A percentile compares a stretch with the other conserved stretches of the same genome.
These are phyloP conservation scores for Cicer arietinum DNA, from an alignment of 306 rosid species.

Conservation along the genomic window DNA sequence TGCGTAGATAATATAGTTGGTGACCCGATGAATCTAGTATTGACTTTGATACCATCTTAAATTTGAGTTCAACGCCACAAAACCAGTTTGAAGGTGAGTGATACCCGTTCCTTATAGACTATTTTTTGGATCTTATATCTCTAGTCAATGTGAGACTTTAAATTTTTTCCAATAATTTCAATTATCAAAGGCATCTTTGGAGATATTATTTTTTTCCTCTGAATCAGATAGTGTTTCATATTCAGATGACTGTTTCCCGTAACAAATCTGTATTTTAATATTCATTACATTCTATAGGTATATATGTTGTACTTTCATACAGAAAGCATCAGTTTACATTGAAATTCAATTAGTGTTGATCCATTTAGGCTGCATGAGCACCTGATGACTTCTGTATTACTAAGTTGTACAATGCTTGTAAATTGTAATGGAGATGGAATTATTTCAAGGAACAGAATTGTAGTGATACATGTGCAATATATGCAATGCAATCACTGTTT, in stretches of 20 bases:
- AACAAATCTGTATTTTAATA: slow-evolving; percentile 14
- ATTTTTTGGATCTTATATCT: background rate
- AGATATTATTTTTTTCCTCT: background rate
- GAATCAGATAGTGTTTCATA: background rate
- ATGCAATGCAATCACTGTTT: slow-evolving; percentile 25
- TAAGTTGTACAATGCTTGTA: slow-evolving; percentile 9
- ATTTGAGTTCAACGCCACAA: background rate
- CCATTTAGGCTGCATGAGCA: slow-evolving; percentile 23
- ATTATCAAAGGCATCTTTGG: background rate
- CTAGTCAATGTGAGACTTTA: background rate
- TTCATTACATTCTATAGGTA: background rate
- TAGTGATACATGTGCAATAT: slow-evolving; percentile 9
- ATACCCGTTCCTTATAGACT: background rate
- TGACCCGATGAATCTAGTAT: background rate
- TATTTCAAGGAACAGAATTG: slow-evolving; percentile 26
- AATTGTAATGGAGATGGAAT: slow-evolving; percentile 24
- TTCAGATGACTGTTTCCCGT: background rate
- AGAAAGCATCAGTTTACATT: slow-evolving; percentile 2
- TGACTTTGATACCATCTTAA: background rate
- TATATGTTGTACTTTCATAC: background rate
- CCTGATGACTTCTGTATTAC: slow-evolving; percentile 8
- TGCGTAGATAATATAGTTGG: background rate
- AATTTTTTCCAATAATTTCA: background rate
- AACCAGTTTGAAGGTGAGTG: background rate
- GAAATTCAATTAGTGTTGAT: background rate